Evolutionary conservation across 163 green algal genomes (phyloP).

Genomic region (Coccomyxa subellipsoidea): DNA sequence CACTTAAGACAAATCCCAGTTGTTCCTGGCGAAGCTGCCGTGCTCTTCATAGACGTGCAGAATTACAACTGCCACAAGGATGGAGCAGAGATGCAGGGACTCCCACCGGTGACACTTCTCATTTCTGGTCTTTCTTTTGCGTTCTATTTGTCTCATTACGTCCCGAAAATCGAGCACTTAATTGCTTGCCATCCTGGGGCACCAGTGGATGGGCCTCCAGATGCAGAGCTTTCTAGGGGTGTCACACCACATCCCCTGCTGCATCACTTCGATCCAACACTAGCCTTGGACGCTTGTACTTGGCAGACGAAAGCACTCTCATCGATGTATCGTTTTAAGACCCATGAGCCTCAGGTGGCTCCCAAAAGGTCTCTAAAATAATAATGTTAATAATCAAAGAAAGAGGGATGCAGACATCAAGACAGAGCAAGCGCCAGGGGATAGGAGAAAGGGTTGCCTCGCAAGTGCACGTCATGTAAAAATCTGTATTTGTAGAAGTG

Average conservation of each 20-base stretch:
- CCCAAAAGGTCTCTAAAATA: no score
- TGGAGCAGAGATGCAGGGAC: conserved; percentile 26
- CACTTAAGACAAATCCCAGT: conserved; percentile 30
- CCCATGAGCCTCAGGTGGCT: neutral
- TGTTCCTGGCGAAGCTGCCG: neutral
- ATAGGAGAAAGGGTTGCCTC: no score
- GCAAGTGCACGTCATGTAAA: no score
- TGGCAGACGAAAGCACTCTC: no score
- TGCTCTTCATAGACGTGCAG: conserved; percentile 67
- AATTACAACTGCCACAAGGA: conserved; percentile 60
- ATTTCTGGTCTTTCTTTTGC: neutral
- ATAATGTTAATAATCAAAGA: no score
- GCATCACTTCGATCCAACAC: no score
- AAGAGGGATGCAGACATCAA: no score
- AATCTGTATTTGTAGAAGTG: neutral
- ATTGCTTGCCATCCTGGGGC: neutral
- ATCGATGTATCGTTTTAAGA: neutral
- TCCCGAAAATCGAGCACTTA: neutral
- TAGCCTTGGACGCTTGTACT: no score
- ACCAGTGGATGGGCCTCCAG: neutral
- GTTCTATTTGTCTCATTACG: neutral
- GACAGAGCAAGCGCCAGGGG: no score
- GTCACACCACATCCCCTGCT: neutral
- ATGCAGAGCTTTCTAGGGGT: neutral
- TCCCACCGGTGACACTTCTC: neutral